Conservation (phyloP, 2,329 filamentous ascomycete genomes). For the Elsinoe perseae region DNA sequence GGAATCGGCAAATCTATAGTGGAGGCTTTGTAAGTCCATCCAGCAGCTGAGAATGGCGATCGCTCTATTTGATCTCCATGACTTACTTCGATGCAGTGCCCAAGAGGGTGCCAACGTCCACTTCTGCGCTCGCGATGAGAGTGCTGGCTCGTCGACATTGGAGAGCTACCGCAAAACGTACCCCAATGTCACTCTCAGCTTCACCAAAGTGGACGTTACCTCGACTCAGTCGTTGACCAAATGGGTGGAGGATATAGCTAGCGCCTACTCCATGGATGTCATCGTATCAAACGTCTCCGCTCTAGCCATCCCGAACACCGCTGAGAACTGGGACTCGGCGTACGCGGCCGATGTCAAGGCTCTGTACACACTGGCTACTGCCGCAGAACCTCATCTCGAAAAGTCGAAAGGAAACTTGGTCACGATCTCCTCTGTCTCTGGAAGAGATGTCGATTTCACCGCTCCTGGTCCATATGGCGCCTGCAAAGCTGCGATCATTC, state of each 20-base stretch:
- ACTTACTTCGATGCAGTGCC: constrained; percentile 17
- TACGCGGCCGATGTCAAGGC: constrained; percentile 33
- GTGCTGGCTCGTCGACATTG: constrained; percentile 21
- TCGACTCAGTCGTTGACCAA: constrained; percentile 18
- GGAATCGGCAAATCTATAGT: constrained; percentile 28
- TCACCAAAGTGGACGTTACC: constrained; percentile 25
- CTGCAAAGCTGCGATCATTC: constrained; percentile 32
- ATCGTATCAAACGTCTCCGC: constrained; percentile 29
- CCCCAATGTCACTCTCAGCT: constrained; percentile 21
- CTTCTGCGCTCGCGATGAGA: constrained; percentile 26
- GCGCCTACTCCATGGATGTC: constrained; percentile 25
- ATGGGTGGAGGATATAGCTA: constrained; percentile 23
- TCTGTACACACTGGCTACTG: constrained; percentile 27
- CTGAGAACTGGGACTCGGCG: constrained; percentile 23
- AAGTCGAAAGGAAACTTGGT: constrained; percentile 31
- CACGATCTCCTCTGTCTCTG: constrained; percentile 31
- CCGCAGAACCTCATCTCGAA: constrained; percentile 30
- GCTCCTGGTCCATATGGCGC: constrained; percentile 32
- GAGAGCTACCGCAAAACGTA: constrained; percentile 20
- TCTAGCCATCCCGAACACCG: constrained; percentile 26
- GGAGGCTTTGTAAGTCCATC: constrained; percentile 19
- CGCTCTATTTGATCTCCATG: too few species aligned
- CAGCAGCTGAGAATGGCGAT: too few species aligned
- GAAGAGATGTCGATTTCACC: constrained; percentile 33
- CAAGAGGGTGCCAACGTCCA: constrained; percentile 28